Evolutionary conservation across 495 filamentous ascomycete genomes (phyloP), one percentile per base, ranked within the genome.

Genomic region (Glonium stellatum): DNA sequence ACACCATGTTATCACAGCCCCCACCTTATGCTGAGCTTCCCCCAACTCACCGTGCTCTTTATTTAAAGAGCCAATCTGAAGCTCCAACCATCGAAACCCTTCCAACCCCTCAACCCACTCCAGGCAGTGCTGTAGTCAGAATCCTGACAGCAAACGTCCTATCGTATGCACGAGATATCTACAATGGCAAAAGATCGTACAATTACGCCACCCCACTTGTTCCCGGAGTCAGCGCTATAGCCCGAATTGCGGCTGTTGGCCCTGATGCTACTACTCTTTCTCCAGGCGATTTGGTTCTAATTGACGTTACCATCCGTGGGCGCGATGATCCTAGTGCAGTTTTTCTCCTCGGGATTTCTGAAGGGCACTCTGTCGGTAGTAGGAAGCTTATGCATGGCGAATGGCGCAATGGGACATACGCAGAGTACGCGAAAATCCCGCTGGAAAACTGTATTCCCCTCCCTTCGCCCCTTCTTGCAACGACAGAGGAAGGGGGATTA

Each of bases 221-320:
- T 31, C 42, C 54, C 11, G 70, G 70, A 18, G 39, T 41, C 44
- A 56, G 48, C 12, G 72, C 69, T 55, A 71, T 84, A 39, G 80
- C 71, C 5, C 77, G 78, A 23, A 62, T 83, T 48, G 71, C 69
- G 0, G 67, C 75, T 0, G 62, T 78, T 5, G 78, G 80, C 1
- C 58, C 73, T 0, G 79, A 83, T 63, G 70, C 78, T 4, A 73
- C 71, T 0, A 37, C 56, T 12, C 63, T 81, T 10, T 65, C 68
- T 34, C 54, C 64, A 10, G 77, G 74, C 0, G 71, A 81, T 19
- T 66, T 82, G 5, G 80, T 80, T 21, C 68, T 71, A 22, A 61
- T 76, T 41, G 78, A 82, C 58, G 55, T 63, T 23, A 61, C 69
- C 2, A 63, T 81, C 4, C 60, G 70, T 0, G 77, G 72, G 0